phyloP scores from a whole-genome alignment of 192 early-diverging fungal genomes.

The Coemansia aciculifera region DNA sequence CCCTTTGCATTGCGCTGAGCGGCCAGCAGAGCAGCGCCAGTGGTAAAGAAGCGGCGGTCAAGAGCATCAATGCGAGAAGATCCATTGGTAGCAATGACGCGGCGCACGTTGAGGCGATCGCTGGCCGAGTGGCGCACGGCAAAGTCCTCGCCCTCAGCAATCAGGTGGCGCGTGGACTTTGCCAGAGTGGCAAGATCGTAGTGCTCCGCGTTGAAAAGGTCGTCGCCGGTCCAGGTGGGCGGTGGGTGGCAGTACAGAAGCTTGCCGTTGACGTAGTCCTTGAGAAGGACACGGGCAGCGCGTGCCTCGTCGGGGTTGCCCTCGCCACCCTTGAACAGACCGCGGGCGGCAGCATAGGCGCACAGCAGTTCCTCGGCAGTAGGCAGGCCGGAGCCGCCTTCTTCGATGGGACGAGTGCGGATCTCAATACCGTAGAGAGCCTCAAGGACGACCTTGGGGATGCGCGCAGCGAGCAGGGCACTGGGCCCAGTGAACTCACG shows the following conservation, averaged over 20 bases:
- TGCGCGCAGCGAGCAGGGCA: conserved; percentile 73
- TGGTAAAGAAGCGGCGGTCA: conserved; percentile 48
- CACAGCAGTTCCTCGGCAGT: conserved; percentile 88
- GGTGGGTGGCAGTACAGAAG: conserved; percentile 88
- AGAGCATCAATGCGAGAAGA: conserved; percentile 32
- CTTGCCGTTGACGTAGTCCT: conserved; percentile 97
- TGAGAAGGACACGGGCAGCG: conserved; percentile 93
- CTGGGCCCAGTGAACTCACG: conserved; percentile 90
- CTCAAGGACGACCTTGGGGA: conserved; percentile 87
- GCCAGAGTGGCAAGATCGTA: conserved; percentile 62
- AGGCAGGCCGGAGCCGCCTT: conserved; percentile 73
- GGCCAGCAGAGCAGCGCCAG: conserved; percentile 15
- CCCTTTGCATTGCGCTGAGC: conserved; percentile 36
- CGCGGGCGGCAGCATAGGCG: conserved; percentile 91
- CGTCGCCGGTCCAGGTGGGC: conserved; percentile 47
- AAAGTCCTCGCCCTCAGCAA: conserved; percentile 53
- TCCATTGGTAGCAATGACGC: conserved; percentile 54
- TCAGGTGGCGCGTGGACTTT: conserved; percentile 35
- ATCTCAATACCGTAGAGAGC: conserved; percentile 93
- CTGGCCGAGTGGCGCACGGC: conserved; percentile 55
- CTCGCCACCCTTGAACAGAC: conserved; percentile 86
- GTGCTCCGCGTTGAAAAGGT: conserved; percentile 85
- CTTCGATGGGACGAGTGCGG: conserved; percentile 69
- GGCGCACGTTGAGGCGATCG: conserved; percentile 60
- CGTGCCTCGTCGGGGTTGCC: conserved; percentile 98